phyloP scores from a whole-genome alignment of 148 eudicot species.

The Vaccinium myrtillus region DNA sequence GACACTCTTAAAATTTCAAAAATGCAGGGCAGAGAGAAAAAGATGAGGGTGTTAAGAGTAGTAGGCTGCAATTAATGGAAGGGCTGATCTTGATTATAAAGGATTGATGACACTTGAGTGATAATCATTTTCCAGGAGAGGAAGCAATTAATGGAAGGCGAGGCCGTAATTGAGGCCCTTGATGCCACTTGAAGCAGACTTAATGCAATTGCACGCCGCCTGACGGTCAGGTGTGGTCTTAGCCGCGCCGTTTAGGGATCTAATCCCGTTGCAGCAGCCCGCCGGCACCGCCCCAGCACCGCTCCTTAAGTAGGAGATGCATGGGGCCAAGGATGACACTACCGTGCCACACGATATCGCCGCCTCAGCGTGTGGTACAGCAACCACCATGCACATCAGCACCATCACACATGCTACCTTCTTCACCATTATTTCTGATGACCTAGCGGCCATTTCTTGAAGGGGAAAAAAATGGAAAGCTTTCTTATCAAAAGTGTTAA shows the following conservation, averaged over 20 bases:
- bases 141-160: too few relatives aligned
- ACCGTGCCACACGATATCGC: slow-evolving; percentile 41
- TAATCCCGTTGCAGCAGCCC: slow-evolving; percentile 27
- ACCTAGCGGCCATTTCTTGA: background rate
- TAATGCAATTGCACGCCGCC: slow-evolving; percentile 22
- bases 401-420: slow-evolving; percentile 26
- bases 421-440: background rate
- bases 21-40: background rate
- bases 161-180: background rate
- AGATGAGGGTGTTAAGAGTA: background rate
- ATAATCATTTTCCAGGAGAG: slow-evolving; percentile 32
- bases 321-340: slow-evolving; percentile 11
- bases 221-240: slow-evolving; percentile 21
- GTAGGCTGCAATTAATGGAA: slow-evolving; percentile 26
- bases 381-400: slow-evolving; percentile 38
- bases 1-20: background rate
- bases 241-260: slow-evolving; percentile 5
- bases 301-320: slow-evolving; percentile 30
- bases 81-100: slow-evolving; percentile 32
- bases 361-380: slow-evolving; percentile 35
- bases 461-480: background rate
- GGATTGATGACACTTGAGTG: slow-evolving; percentile 32
- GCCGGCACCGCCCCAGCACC: background rate
- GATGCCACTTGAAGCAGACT: background rate
- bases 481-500: too few relatives aligned